Base-by-base conservation (phyloP, 1,139 yeast genomes). In the Yamadazyma atmosphaerica region DNA sequence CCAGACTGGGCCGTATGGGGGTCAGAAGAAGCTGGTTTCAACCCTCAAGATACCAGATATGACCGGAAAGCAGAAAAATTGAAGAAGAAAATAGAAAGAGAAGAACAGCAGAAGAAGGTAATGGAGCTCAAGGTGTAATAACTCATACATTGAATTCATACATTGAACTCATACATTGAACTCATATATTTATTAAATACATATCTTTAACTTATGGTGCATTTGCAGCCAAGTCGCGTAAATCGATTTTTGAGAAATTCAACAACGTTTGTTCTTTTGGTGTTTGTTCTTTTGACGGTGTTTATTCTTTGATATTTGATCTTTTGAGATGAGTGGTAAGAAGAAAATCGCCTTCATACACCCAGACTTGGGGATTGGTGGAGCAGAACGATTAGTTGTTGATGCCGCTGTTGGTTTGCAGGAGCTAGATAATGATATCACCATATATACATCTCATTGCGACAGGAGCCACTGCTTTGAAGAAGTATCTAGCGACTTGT, bases 351-450 rank as follows among this genome's bases (percentile, higher is more conserved):
- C 97, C 3, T 88, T 92, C 54, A 67, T 92, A 11, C 99, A 92
- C 56, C 99, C 99, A 0, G 99, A 92, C 63, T 66, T 92, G 38
- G 98, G 98, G 0, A 92, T 92, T 43, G 83, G 96, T 6, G 99
- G 99, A 4, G 99, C 99, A 0, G 99, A 92, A 60, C 70, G 99
- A 43, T 72, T 94, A 18, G 90, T 92, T 1, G 96, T 92, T 1
- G 99, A 92, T 61, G 94, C 96, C 2, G 98, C 98, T 0, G 70
- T 88, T 3, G 96, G 96, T 0, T 66, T 92, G 18, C 89, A 90
- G 58, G 71, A 77, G 2, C 61, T 70, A n/a, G 81, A 83, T 3
- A 83, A 88, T 54, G 68, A 75, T 0, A 81, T 92, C 12, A 72
- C 74, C 7, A 73, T 90, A 6, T 88, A 75, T 61, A 92, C 98